Evolutionary conservation across 78 protist genomes (phyloP), one percentile per base, ranked within the genome.

Genomic region (Mantamonas sphyraenae): DNA sequence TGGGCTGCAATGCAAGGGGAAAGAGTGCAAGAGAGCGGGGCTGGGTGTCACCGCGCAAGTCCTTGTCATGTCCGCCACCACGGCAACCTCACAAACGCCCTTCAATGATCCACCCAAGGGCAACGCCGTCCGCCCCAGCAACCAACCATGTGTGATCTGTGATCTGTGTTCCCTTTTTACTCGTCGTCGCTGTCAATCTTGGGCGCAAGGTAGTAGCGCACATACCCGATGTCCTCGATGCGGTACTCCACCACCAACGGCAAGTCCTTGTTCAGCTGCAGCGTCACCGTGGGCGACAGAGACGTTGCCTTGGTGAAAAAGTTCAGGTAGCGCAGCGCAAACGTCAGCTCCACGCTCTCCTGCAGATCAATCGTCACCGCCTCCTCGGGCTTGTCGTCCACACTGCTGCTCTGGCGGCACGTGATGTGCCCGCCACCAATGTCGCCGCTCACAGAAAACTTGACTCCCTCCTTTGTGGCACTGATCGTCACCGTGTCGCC

Each of bases 141-240:
- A n/a, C n/a, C n/a, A n/a, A n/a, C n/a, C n/a, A n/a, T n/a, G n/a
- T n/a, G n/a, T n/a, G n/a, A n/a, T n/a, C n/a, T n/a, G n/a, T n/a
- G n/a, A n/a, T n/a, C n/a, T n/a, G n/a, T n/a, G n/a, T n/a, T n/a
- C n/a, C n/a, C n/a, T n/a, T n/a, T n/a, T 40, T 62, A n/a, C 33
- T 73, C 16, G 50, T 4, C 69, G 20, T 43, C 84, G 24, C 81
- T 69, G 31, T 81, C 90, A 68, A 92, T 47, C 90, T 95, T 95
- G 71, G 98, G 98, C 7, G 98, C 98, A n/a, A 95, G 78, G 85
- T 76, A 95, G 88, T 68, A 95, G n/a, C 91, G 64, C 37, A 95
- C 19, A 65, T 77, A 61, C 22, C 97, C 99, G 55, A 84, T 64
- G 35, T 94, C 95, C 17, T 56, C 92, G 43, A 93, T 90, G 31